These are phyloP conservation scores for Aspergillus fischeri DNA, from an alignment of 2,329 filamentous ascomycete species.

Conservation along the genomic window DNA sequence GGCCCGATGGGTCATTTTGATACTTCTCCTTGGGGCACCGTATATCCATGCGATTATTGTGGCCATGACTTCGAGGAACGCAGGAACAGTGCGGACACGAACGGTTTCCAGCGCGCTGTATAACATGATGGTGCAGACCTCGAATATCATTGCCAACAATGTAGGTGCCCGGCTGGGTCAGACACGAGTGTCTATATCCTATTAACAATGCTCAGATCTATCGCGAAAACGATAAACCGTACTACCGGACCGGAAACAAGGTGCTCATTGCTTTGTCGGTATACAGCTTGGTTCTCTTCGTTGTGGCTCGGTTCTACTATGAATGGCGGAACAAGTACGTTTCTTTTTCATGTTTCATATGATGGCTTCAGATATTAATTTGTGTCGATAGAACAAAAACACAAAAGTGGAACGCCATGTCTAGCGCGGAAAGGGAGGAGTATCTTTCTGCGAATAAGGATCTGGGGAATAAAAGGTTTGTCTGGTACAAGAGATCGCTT, in stretches of 20 bases:
- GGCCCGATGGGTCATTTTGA: constrained; percentile 50
- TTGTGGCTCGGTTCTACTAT: constrained; percentile 42
- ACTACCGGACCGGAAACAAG: constrained; percentile 56
- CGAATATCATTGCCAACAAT: constrained; percentile 38
- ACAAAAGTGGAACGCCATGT: constrained; percentile 39
- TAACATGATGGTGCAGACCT: constrained; percentile 44
- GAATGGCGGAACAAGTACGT: constrained; percentile 38
- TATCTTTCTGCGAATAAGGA: constrained; percentile 39
- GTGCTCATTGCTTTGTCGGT: constrained; percentile 52
- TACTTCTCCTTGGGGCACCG: constrained; percentile 53
- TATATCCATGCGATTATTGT: constrained; percentile 57
- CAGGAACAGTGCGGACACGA: constrained; percentile 40
- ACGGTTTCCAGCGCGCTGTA: constrained; percentile 44
- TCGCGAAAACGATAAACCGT: constrained; percentile 51
- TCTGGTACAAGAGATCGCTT: not conserved
- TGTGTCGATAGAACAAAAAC: constrained; percentile 25
- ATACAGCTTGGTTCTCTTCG: constrained; percentile 48
- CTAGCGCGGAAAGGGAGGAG: constrained; percentile 31
- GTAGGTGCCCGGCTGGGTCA: constrained; percentile 19
- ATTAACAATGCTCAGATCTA: constrained; percentile 46
- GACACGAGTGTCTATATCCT: not conserved
- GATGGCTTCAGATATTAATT: constrained; percentile 2
- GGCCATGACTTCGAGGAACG: constrained; percentile 42
- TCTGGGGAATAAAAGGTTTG: constrained; percentile 42
- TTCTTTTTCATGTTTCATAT: not conserved